Conservation (phyloP, 306 rosid species). For the Luffa aegyptiaca region DNA sequence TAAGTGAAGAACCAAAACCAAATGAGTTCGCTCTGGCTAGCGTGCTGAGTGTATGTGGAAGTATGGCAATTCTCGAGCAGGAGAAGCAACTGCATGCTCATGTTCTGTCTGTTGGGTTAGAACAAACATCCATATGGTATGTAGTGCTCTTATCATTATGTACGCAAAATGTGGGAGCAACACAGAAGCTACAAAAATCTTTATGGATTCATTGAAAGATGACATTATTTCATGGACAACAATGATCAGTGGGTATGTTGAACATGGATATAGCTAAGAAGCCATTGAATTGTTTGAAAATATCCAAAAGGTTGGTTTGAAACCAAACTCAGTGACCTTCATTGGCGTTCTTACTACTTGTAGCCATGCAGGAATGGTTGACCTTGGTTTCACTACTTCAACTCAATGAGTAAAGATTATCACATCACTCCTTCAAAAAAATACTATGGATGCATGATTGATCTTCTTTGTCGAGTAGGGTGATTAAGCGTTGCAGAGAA, state of each 20-base stretch:
- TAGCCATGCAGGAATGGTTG: conserved; percentile 70
- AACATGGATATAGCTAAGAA: conserved; percentile 45
- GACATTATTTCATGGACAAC: background rate
- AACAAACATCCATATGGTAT: conserved; percentile 41
- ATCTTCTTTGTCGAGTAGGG: conserved; percentile 82
- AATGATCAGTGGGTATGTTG: conserved; percentile 1
- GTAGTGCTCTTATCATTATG: conserved; percentile 62
- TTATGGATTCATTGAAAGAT: conserved; percentile 48
- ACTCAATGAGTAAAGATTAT: conserved; percentile 34
- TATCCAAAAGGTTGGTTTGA: conserved; percentile 35
- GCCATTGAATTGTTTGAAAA: conserved; percentile 64
- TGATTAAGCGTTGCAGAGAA: conserved; percentile 50
- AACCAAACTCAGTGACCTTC: conserved; percentile 60
- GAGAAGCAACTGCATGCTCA: conserved; percentile 76
- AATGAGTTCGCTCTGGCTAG: conserved; percentile 69
- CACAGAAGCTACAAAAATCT: conserved; percentile 48
- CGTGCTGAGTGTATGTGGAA: conserved; percentile 64
- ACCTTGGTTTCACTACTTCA: conserved; percentile 60
- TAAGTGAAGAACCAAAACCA: conserved; percentile 59
- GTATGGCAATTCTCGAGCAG: conserved; percentile 65
- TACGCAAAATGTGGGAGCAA: conserved; percentile 67
- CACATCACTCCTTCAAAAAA: conserved; percentile 48
- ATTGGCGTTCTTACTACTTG: conserved; percentile 67
- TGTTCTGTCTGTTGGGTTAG: conserved; percentile 44
- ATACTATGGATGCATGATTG: conserved; percentile 21